These are phyloP conservation scores for Pestalotiopsis sp. DNA, from an alignment of 2,329 filamentous ascomycete species.

Conservation along the genomic window DNA sequence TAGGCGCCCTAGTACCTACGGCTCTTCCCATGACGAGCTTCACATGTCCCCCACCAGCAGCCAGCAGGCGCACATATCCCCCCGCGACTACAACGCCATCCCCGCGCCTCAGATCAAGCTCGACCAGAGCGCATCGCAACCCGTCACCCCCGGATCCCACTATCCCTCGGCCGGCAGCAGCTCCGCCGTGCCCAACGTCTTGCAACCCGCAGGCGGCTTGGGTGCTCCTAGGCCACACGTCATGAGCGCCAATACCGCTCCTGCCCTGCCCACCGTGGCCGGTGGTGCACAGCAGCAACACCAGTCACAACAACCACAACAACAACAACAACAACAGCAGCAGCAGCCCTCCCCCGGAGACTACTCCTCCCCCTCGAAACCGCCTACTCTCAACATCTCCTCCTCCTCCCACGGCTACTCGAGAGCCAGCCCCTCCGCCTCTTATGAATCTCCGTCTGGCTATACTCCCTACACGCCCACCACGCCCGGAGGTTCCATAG, in stretches of 20 bases:
- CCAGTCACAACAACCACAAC: conserved; percentile 11
- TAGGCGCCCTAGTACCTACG: conserved; percentile 40
- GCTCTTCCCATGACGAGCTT: conserved; percentile 52
- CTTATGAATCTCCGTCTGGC: conserved; percentile 55
- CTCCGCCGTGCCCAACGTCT: conserved; percentile 56
- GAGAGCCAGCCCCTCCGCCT: conserved; percentile 75
- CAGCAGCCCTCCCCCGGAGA: conserved; percentile 40
- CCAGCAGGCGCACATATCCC: conserved; percentile 44
- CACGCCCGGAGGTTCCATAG: conserved; percentile 60
- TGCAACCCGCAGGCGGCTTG: conserved; percentile 55
- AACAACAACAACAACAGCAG: conserved; percentile 32
- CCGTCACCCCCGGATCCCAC: conserved; percentile 33
- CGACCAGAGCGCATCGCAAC: conserved; percentile 40
- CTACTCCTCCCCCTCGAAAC: conserved; percentile 58
- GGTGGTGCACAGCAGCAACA: conserved; percentile 34
- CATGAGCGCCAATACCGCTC: conserved; percentile 46
- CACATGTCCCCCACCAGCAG: conserved; percentile 52
- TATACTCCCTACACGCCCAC: conserved; percentile 62
- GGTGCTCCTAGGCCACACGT: conserved; percentile 33
- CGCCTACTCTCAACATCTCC: conserved; percentile 60
- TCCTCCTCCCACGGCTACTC: conserved; percentile 70
- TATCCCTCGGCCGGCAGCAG: conserved; percentile 39
- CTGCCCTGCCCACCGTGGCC: conserved; percentile 49
- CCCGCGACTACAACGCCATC: conserved; percentile 45
- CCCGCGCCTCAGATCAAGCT: conserved; percentile 53